Conservation (phyloP, 441 rosid species). For the Erysimum pusillum region DNA sequence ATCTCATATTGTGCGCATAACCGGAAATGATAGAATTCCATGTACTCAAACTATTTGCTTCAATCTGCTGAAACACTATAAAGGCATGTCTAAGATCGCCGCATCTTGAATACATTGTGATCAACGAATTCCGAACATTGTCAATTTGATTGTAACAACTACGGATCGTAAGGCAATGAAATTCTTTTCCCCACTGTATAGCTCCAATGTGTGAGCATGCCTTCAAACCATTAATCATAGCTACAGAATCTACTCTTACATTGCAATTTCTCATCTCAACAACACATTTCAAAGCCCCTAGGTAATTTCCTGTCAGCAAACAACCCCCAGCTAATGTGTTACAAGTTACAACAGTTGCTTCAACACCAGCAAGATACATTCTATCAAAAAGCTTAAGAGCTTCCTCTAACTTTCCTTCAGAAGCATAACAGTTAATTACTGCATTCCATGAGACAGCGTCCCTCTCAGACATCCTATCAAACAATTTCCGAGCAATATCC, state of each 20-base stretch:
- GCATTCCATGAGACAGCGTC: conserved; percentile 86
- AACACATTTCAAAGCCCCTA: conserved; percentile 56
- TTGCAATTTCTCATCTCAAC: conserved; percentile 58
- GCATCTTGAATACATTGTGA: conserved; percentile 80
- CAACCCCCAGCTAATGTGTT: conserved; percentile 67
- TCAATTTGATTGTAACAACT: conserved; percentile 45
- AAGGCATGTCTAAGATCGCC: conserved; percentile 59
- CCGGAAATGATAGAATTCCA: conserved; percentile 87
- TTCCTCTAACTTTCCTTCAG: conserved; percentile 62
- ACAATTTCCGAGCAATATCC: conserved; percentile 60
- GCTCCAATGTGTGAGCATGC: conserved; percentile 73
- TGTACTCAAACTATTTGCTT: conserved; percentile 56
- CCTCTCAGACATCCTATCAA: conserved; percentile 68
- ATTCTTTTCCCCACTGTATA: conserved; percentile 60
- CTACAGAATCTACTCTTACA: conserved; percentile 65
- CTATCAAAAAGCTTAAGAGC: conserved; percentile 59
- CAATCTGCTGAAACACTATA: conserved; percentile 54
- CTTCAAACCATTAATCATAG: conserved; percentile 63
- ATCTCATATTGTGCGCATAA: conserved; percentile 51
- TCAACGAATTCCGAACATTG: conserved; percentile 68
- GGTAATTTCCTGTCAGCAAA: conserved; percentile 55
- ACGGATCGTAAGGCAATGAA: conserved; percentile 70
- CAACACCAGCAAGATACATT: conserved; percentile 56
- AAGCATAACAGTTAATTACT: conserved; percentile 64
- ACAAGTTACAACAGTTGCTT: conserved; percentile 63